Evolutionary conservation across 192 early-diverging fungal species (phyloP), one percentile per base, ranked within the genome.

Genomic region (Podila clonocystis): DNA sequence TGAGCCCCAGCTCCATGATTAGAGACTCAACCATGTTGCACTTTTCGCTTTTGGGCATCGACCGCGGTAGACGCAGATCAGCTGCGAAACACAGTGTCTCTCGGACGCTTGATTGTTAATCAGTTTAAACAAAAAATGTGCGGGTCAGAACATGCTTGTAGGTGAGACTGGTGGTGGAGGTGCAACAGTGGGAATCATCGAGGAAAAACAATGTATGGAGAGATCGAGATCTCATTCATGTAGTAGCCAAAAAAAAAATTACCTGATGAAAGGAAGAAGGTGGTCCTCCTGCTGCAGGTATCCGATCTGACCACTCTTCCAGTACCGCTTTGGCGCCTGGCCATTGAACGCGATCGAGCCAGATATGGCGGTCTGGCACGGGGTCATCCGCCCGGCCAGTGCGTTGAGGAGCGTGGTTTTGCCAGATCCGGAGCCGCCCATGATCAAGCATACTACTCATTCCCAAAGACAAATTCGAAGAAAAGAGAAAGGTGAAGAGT

Each of bases 21-120:
- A 89, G 77, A 9, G 83, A 82, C 38, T 92, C 74, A 8, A 88
- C 85, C 5, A 85, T 72, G n/a, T 82, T 61, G 17, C 63, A 12
- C 49, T 82, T 74, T 20, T 84, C 72, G 4, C 74, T 49, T 11
- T 36, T 58, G 9, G 83, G 61, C 26, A 82, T 69, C 5, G 65
- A 36, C 22, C 74, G 59, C 20, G 87, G 85, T 15, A 91, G 67
- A 3, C 68, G 55, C 34, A 82, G 24, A 41, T 63, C 48, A 11
- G 73, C 93, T 19, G 92, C 88, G 65, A 94, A 95, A 24, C 83
- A 41, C 24, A 96, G 82, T 1, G 90, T 93, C 75, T 96, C 94
- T 33, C 89, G 50, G 12, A 72, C 70, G 5, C 62, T 55, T 55
- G 5, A n/a, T 52, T 50, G 3, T 50, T 19, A n/a, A n/a, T 50